Evolutionary conservation across 805 yeast species (phyloP), one percentile per base, ranked within the genome.

Genomic region (Osmozyma mogii): DNA sequence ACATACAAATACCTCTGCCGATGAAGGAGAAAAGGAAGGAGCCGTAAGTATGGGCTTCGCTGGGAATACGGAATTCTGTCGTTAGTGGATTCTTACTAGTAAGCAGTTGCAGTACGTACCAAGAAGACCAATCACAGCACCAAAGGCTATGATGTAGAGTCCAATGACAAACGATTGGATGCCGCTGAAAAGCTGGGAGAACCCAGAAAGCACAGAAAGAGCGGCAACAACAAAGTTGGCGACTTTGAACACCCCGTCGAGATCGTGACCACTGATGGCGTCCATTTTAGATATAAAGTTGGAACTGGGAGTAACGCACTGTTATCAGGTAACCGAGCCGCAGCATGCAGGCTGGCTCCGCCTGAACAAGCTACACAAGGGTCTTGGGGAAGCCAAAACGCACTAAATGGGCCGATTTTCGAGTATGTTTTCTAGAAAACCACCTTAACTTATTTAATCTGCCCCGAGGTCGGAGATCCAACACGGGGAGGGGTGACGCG

Each of bases 1-100:
- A 68, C 75, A 29, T 61, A 70, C 75, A 72, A 12, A 72, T 50
- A 15, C 89, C 92, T 42, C 92, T 68, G 8, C 92, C 89, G n/a
- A 79, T 51, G 41, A 78, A 78, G 17, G 82, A 75, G 47, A 75
- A 78, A 41, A 78, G 65, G 36, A 79, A 78, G 3, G 84, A 76
- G 6, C 75, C 82, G 44, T 73, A 81, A 5, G 72, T 64, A 41
- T 72, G 67, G n/a, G 81, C 68, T 37, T 74, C 71, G 4, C 79
- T 68, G 11, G 84, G 77, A 9, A 65, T 68, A 18, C 53, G 53
- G 48, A 71, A 70, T 46, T 72, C 78, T 52, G 49, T 3, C 17
- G 48, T 41, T 45, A 43, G 47, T 40, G 34, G 16, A 6, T 22
- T 22, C 12, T 8, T 6, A 7, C 12, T 6, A 8, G 6, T 22